Percentiles rank a stretch among this genome's conserved stretches.
These are phyloP conservation scores for Pyrrhoderma noxium DNA, from an alignment of 1,284 basidiomycete species.

Conservation along the genomic window DNA sequence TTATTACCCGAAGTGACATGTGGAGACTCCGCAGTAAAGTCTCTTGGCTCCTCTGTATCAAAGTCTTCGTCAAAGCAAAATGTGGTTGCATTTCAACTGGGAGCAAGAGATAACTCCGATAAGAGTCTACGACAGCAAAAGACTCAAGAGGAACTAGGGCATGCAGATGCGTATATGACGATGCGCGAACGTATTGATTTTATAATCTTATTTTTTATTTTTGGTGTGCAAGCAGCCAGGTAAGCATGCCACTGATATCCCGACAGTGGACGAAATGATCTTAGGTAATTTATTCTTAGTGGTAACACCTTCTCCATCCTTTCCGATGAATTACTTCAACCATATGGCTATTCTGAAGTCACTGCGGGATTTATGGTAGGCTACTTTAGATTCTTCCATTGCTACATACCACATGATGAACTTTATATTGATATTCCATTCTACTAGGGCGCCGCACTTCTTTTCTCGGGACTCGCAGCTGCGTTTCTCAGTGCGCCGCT, in stretches of 20 bases:
- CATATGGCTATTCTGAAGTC: constrained; percentile 62
- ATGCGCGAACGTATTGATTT: constrained; percentile 63
- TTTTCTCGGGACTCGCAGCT: constrained; percentile 61
- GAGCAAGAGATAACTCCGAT: no score
- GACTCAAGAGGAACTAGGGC: no score
- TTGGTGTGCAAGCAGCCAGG: constrained; percentile 59
- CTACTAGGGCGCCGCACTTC: constrained; percentile 45
- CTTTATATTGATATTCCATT: no score
- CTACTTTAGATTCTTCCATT: neutral
- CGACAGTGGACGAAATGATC: no score
- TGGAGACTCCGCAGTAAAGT: neutral
- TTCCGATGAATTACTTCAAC: constrained; percentile 58
- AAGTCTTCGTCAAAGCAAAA: no score
- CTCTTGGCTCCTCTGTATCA: neutral
- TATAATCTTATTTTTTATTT: constrained; percentile 45
- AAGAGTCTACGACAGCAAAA: no score
- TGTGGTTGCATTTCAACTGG: no score
- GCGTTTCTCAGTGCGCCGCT: constrained; percentile 62
- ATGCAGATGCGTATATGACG: constrained; percentile 46
- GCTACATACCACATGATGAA: neutral
- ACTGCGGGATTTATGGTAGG: constrained; percentile 50
- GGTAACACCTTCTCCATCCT: constrained; percentile 51
- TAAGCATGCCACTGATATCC: no score
- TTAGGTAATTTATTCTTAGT: constrained; percentile 24
- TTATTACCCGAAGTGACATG: constrained; percentile 5